Conservation (phyloP, 306 rosid genomes). For the Medicago truncatula region MtrunA17r5.0-ANR NC_053044.1:50095001-50095500, state of each 20-base stretch:
- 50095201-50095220: neutral
- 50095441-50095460: no score
- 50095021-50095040: neutral
- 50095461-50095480: no score
- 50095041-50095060: neutral
- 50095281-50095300: slow-evolving; percentile 65
- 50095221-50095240: no score
- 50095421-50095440: no score
- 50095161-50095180: neutral
- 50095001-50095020: slow-evolving; percentile 28
- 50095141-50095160: neutral
- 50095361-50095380: neutral
- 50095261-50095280: slow-evolving; percentile 3
- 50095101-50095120: neutral
- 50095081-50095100: no score
- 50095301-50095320: slow-evolving; percentile 10
- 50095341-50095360: slow-evolving; percentile 41
- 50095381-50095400: no score
- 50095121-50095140: neutral
- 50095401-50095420: no score
- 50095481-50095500: no score
- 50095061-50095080: slow-evolving; percentile 14
- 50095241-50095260: slow-evolving; percentile 29
- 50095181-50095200: slow-evolving; percentile 6
- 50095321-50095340: neutral